Base-by-base conservation (phyloP, 306 rosid genomes). In the Prunus armeniaca region DNA sequence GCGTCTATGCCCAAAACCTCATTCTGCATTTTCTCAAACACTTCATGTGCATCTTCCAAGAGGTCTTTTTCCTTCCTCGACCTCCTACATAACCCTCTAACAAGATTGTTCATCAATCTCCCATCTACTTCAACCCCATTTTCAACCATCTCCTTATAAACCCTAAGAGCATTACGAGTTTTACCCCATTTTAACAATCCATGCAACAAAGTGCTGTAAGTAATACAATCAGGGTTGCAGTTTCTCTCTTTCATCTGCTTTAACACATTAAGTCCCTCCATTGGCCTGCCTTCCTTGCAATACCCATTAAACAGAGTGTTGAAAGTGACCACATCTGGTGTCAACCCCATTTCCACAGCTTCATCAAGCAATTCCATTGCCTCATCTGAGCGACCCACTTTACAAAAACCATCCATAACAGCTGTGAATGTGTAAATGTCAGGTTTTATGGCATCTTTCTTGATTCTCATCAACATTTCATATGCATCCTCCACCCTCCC, bases 371-470 rank as follows among this genome's bases (percentile, higher is more conserved):
- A 80, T 52, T 81, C 88, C 85, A 79, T 75, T 22, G 97, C 97
- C 70, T 91, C 97, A 69, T 86, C 95, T 2, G 96, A 82, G 25
- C 88, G 79, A 62, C 98, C 97, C 51, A 94, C 93, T 84, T 90
- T 89, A 69, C 98, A 90, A 46, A 90, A 84, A 0, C 97, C 97
- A 89, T 89, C 89, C 95, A 91, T 90, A 61, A 91, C 84, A 74
- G 82, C 86, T 20, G 84, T 91, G 60, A 82, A 94, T 1, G 97
- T 83, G 78, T 83, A 94, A 60, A 90, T 74, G 69, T 91, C 96
- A 50, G 88, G 90, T 71, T 85, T 82, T 50, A 82, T 8, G 3
- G 38, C 61, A 18, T 71, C 67, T 64, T 78, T 75, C 81, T 89
- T 86, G 77, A 91, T 86, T 10, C 62, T 54, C 72, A 45, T 72